These are phyloP conservation scores for Phytophthora cajani DNA, from an alignment of 352 stramenopile species.

Conservation along the genomic window DNA sequence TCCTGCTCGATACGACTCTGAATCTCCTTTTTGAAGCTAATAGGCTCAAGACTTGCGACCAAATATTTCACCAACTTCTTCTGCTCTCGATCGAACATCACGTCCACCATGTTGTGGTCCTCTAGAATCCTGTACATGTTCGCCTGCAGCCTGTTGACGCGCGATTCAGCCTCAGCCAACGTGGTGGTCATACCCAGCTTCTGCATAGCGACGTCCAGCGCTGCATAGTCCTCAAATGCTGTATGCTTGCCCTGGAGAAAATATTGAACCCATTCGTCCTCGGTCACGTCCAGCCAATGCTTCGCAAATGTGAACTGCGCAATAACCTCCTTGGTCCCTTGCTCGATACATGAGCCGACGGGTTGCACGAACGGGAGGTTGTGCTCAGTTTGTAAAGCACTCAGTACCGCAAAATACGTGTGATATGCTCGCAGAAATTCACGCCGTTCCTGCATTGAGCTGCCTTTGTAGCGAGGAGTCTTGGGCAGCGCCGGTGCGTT, in stretches of 20 bases:
- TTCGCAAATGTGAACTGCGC: slow-evolving; percentile 1
- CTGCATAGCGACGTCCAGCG: neutral
- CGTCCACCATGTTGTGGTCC: neutral
- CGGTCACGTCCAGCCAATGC: slow-evolving; percentile 2
- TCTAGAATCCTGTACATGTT: neutral
- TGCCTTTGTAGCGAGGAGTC: neutral
- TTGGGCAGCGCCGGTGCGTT: neutral
- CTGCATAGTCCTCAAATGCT: neutral
- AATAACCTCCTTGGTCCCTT: neutral
- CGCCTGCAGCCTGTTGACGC: neutral
- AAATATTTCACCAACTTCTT: neutral
- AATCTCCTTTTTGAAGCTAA: neutral
- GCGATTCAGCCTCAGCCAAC: neutral
- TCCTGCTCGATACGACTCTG: neutral
- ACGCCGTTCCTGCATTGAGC: neutral
- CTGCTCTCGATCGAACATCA: neutral
- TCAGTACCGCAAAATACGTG: slow-evolving; percentile 2
- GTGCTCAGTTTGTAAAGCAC: neutral
- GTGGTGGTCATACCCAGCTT: neutral
- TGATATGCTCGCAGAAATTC: neutral
- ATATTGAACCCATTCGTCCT: neutral
- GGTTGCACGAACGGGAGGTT: neutral
- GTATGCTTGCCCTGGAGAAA: neutral
- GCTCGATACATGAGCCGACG: neutral
- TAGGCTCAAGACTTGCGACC: neutral